phyloP scores from a whole-genome alignment of 768 basidiomycete genomes.

The Clitopilus hobsonii region DNA sequence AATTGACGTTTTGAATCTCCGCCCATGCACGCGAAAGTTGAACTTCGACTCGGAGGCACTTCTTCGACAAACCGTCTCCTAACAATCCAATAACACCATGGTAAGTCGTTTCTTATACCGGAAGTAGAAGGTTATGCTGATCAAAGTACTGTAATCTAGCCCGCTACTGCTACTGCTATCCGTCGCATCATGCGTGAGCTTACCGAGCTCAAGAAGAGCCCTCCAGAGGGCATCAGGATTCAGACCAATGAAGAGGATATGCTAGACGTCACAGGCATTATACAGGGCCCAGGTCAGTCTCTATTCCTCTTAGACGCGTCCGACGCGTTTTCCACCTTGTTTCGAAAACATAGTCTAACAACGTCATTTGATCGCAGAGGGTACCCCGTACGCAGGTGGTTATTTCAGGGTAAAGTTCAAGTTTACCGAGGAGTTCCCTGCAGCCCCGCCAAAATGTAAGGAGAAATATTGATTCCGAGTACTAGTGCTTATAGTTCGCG shows the following conservation, averaged over 20 bases:
- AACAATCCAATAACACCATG: constrained; percentile 8
- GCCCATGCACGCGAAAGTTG: not conserved
- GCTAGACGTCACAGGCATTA: constrained; percentile 81
- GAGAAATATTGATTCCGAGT: not conserved
- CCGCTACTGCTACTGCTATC: constrained; percentile 35
- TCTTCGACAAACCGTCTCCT: not conserved
- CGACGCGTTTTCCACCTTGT: constrained; percentile 12
- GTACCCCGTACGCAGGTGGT: constrained; percentile 64
- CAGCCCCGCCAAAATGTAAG: constrained; percentile 90
- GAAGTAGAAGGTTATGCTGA: no score
- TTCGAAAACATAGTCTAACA: constrained; percentile 19
- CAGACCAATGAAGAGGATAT: constrained; percentile 85
- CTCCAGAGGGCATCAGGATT: constrained; percentile 91
- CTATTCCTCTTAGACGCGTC: constrained; percentile 6
- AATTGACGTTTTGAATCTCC: not conserved
- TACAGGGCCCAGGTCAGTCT: constrained; percentile 82
- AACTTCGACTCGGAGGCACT: constrained; percentile 1
- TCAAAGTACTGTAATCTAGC: no score
- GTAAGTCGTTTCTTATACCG: constrained; percentile 8
- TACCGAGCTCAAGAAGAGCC: constrained; percentile 70
- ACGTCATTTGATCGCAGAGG: constrained; percentile 31
- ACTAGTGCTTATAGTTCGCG: constrained; percentile 7
- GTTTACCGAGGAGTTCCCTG: constrained; percentile 92
- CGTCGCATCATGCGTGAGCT: constrained; percentile 89
- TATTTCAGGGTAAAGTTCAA: constrained; percentile 76